Percentiles rank a stretch among this genome's conserved stretches.
These are phyloP conservation scores for Porcisia hertigi DNA, from an alignment of 208 protist species.

Conservation along the genomic window DNA sequence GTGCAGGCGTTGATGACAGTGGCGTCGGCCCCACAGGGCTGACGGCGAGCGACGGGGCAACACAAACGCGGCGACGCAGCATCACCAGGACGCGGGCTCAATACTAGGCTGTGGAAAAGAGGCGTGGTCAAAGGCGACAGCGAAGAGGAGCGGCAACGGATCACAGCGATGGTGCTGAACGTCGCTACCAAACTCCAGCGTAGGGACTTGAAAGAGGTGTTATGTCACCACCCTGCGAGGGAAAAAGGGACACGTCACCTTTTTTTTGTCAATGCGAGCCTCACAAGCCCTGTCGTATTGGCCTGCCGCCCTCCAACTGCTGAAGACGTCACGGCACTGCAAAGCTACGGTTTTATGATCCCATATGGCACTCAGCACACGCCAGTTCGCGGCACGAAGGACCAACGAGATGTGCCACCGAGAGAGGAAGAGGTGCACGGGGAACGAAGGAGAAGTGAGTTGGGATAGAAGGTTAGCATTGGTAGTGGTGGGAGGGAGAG, in stretches of 20 bases:
- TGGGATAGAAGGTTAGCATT: background rate
- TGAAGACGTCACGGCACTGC: background rate
- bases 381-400: background rate
- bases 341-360: background rate
- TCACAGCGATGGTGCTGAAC: background rate
- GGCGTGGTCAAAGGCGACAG: background rate
- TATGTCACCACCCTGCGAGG: background rate
- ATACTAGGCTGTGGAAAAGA: background rate
- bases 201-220: background rate
- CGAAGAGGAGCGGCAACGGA: background rate
- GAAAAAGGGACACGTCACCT: background rate
- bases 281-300: background rate
- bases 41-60: conserved; percentile 2
- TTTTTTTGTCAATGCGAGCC: background rate
- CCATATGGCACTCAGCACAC: background rate
- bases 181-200: background rate
- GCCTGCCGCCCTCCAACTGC: background rate
- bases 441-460: background rate
- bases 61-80: conserved; percentile 26
- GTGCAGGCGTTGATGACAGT: background rate
- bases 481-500: background rate
- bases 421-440: background rate
- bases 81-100: background rate
- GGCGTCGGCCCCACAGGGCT: background rate
- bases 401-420: background rate